Evolutionary conservation across 2,329 filamentous ascomycete genomes (phyloP), one percentile per base, ranked within the genome.

Genomic region (Hypoxylon sp.): DNA sequence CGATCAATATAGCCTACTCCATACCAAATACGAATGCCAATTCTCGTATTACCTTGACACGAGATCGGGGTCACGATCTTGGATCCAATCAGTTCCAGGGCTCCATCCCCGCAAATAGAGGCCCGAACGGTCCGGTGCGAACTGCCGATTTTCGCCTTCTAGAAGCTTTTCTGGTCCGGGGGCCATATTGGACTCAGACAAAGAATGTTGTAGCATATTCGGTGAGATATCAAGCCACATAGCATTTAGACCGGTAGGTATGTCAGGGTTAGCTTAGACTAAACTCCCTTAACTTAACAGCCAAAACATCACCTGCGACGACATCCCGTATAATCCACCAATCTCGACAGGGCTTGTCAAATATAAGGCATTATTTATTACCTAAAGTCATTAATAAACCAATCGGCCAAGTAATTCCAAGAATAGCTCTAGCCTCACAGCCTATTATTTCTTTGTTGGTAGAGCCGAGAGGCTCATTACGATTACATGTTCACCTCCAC

Each of bases 1-100:
- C 29, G 21, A 30, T 52, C 38, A 48, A 36, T 15, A 20, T 29
- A 27, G 25, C 17, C 16, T 27, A 27, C 40, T 41, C 40, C 34
- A 52, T 45, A 15, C 12, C 34, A 35, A 50, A 56, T 56, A 56
- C 52, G 52, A 56, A 30, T 21, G 21, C 52, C 48, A 52, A 52
- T 52, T 49, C 52, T 56, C 52, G 52, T 56, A 56, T 56, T 45
- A 41, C 38, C 25, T 15, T 36, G 48, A 44, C 52, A 56, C 52
- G 48, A 52, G 52, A 38, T 45, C 48, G 16, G 43, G 47, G 42
- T 40, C 12, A 12, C 25, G 32, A 40, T 53, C 13, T 38, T 23
- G 20, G 47, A 51, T 41, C 51, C 45, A 54, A 54, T 54, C 36
- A 32, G 41, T 43, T 11, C 40, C 47, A 31, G 37, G 42, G 29